A percentile compares a stretch with the other conserved stretches of the same genome.
phyloP scores from a whole-genome alignment of 371 early-diverging fungal genomes.

The Cokeromyces recurvatus region DNA sequence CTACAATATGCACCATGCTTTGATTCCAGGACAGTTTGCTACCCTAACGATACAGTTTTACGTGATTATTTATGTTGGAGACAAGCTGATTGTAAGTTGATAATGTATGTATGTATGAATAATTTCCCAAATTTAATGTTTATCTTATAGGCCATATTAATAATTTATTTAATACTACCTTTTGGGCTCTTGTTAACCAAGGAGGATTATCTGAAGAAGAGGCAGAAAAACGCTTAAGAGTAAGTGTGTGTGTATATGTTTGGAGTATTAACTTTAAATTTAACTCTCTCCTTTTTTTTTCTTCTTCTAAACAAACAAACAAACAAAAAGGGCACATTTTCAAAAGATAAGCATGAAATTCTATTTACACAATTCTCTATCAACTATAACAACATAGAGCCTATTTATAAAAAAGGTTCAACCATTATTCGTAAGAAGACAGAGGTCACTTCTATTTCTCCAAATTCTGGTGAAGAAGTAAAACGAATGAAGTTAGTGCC shows the following conservation, averaged over 20 bases:
- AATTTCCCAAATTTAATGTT: too few relatives aligned
- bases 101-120: too few relatives aligned
- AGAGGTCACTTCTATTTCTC: constrained; percentile 33
- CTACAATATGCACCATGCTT: constrained; percentile 85
- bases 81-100: constrained; percentile 81
- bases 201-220: constrained; percentile 59
- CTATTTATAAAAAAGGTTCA: constrained; percentile 85
- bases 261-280: too few relatives aligned
- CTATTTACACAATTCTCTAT: constrained; percentile 77
- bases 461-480: constrained; percentile 28
- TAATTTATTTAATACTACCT: constrained; percentile 90
- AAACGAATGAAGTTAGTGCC: constrained; percentile 35
- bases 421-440: constrained; percentile 62
- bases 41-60: constrained; percentile 77
- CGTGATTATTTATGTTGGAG: constrained; percentile 94
- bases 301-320: too few relatives aligned
- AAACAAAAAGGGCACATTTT: constrained; percentile 69
- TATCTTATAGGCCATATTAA: constrained; percentile 72
- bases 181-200: constrained; percentile 86
- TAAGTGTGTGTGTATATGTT: constrained; percentile 31
- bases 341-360: constrained; percentile 88
- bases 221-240: constrained; percentile 64
- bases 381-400: constrained; percentile 84
- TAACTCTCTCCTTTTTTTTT: too few relatives aligned
- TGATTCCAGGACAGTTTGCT: constrained; percentile 86